Conservation (phyloP, 441 rosid genomes). For the Pelargonium fulgidum region DNA sequence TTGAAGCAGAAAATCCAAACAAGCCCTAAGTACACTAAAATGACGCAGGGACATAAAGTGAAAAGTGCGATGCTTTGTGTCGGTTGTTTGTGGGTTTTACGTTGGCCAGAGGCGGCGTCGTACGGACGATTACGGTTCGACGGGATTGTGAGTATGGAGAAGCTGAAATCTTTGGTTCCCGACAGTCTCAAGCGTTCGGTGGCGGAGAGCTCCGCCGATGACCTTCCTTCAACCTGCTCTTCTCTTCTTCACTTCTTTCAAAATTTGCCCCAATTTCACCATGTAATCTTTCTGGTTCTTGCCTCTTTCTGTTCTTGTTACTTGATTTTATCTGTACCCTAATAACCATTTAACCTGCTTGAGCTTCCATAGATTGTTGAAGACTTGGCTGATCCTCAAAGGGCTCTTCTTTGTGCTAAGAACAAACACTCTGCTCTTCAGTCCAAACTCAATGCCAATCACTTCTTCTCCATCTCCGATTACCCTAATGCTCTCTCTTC, state of each 20-base stretch:
- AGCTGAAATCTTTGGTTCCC: conserved; percentile 48
- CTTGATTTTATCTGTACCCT: neutral
- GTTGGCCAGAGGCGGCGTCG: too few relatives aligned
- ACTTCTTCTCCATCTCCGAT: conserved; percentile 36
- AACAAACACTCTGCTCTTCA: conserved; percentile 47
- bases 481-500: conserved; percentile 40
- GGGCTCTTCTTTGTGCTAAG: conserved; percentile 45
- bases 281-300: conserved; percentile 24
- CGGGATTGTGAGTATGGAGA: conserved; percentile 39
- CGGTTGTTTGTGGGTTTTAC: too few relatives aligned
- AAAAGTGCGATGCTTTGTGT: too few relatives aligned
- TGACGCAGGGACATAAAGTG: too few relatives aligned
- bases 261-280: conserved; percentile 46
- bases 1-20: too few relatives aligned
- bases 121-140: too few relatives aligned
- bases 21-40: too few relatives aligned
- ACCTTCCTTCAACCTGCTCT: conserved; percentile 38
- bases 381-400: conserved; percentile 41
- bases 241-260: conserved; percentile 44
- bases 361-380: conserved; percentile 25
- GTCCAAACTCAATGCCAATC: conserved; percentile 57
- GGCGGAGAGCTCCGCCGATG: conserved; percentile 31
- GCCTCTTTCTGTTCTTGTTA: neutral
- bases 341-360: neutral
- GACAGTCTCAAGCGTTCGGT: conserved; percentile 34